These are phyloP conservation scores for Pichia inconspicua DNA, from an alignment of 1,139 yeast genomes.

Conservation along the genomic window DNA sequence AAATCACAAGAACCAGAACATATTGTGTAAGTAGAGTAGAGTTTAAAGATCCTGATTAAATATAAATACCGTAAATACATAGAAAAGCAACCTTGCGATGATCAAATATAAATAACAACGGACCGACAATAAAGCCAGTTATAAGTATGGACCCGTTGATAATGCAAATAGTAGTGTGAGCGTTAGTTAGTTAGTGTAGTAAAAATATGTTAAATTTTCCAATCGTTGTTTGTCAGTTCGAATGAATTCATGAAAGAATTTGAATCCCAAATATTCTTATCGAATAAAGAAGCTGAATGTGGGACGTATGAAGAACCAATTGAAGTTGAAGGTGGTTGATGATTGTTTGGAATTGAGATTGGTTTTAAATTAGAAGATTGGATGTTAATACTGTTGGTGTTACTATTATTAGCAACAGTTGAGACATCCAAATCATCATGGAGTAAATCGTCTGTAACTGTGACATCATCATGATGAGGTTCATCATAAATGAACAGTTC, in stretches of 20 bases:
- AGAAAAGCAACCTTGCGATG: background rate
- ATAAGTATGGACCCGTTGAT: background rate
- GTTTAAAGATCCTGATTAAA: background rate
- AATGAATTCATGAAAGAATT: conserved; percentile 13
- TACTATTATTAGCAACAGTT: background rate
- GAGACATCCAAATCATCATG: conserved; percentile 3
- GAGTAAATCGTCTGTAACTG: conserved; percentile 3
- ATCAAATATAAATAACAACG: background rate
- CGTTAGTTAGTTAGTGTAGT: background rate
- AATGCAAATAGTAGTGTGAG: background rate
- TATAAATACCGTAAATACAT: background rate
- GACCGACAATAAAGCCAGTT: background rate
- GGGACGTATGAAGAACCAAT: conserved; percentile 5
- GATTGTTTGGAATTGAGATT: conserved; percentile 12
- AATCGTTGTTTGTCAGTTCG: conserved; percentile 7
- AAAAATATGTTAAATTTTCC: background rate
- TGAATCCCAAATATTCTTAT: conserved; percentile 3
- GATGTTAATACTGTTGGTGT: background rate
- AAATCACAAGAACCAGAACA: background rate
- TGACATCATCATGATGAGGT: conserved; percentile 19
- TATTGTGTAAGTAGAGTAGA: background rate
- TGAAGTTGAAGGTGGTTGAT: conserved; percentile 4
- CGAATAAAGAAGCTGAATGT: conserved; percentile 11
- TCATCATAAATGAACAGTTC: conserved; percentile 5
- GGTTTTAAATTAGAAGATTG: conserved; percentile 11